phyloP scores from a whole-genome alignment of 2,329 filamentous ascomycete species.

The Calycina herbarum region DNA sequence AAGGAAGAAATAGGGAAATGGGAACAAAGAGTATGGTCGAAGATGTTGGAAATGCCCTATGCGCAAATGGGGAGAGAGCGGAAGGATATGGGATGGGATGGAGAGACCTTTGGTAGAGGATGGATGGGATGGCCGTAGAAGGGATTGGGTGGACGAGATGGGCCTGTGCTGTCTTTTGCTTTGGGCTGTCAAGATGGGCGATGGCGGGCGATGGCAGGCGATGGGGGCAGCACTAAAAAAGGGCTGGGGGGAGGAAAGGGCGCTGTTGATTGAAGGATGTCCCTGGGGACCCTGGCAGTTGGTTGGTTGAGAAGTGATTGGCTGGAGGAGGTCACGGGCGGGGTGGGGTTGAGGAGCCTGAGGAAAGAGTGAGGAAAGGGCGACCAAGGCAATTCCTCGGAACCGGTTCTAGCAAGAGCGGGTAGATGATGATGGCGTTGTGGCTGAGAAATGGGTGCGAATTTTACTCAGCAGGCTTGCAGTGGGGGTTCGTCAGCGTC shows the following conservation, averaged over 20 bases:
- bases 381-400: neutral
- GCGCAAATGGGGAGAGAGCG: slow-evolving; percentile 5
- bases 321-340: neutral
- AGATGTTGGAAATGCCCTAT: slow-evolving; percentile 6
- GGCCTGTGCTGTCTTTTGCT: too few relatives aligned
- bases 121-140: neutral
- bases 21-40: neutral
- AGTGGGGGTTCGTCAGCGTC: neutral
- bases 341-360: neutral
- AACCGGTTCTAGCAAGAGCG: neutral
- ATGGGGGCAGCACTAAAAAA: too few relatives aligned
- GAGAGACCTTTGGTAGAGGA: neutral
- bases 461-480: slow-evolving; percentile 3
- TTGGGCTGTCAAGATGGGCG: too few relatives aligned
- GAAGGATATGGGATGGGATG: slow-evolving; percentile 1
- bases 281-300: too few relatives aligned
- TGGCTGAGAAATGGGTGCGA: slow-evolving; percentile 1
- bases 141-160: too few relatives aligned
- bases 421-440: neutral
- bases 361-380: neutral
- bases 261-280: too few relatives aligned
- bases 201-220: too few relatives aligned
- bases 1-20: slow-evolving; percentile 4
- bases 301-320: too few relatives aligned
- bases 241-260: too few relatives aligned